Percentiles rank a stretch among this genome's conserved stretches.
Evolutionary conservation across 2,329 filamentous ascomycete genomes (phyloP).

Genomic region (Ascochyta viciae-villosae): DNA sequence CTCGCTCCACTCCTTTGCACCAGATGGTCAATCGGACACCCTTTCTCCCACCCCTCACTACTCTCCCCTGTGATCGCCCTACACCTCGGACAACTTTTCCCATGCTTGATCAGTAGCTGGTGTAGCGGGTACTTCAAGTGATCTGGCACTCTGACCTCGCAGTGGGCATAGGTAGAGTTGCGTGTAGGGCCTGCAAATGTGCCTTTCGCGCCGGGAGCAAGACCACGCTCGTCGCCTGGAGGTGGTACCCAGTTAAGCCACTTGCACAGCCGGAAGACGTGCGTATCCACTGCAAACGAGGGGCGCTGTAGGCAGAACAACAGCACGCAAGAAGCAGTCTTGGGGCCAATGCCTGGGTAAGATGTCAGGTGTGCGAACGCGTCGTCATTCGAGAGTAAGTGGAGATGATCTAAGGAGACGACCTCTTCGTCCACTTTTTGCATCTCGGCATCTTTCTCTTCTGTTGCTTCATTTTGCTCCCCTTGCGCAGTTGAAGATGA

Average conservation of each 20-base stretch:
- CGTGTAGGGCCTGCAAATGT: constrained; percentile 55
- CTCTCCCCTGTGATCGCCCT: constrained; percentile 66
- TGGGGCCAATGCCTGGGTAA: constrained; percentile 70
- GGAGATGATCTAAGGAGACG: constrained; percentile 70
- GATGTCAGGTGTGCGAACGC: constrained; percentile 64
- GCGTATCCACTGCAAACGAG: constrained; percentile 70
- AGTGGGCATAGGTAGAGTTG: constrained; percentile 65
- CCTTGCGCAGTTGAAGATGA: constrained; percentile 49
- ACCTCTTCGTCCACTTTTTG: constrained; percentile 63
- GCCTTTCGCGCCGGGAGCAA: constrained; percentile 46
- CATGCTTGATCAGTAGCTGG: constrained; percentile 67
- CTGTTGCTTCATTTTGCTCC: constrained; percentile 54
- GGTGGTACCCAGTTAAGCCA: constrained; percentile 69
- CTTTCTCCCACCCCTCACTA: constrained; percentile 68
- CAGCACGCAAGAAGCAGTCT: constrained; percentile 70
- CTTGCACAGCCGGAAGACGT: constrained; percentile 68
- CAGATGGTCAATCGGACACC: constrained; percentile 70
- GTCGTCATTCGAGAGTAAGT: constrained; percentile 61
- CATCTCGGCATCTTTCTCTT: constrained; percentile 65
- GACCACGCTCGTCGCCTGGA: constrained; percentile 41
- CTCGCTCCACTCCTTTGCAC: constrained; percentile 64
- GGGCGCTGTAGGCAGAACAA: constrained; percentile 70
- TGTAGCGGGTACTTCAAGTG: constrained; percentile 69
- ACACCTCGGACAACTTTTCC: constrained; percentile 67
- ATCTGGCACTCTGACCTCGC: constrained; percentile 67